Percentiles rank a stretch among this genome's conserved stretches.
phyloP scores from a whole-genome alignment of 202 grass and related monocot genomes.

The Setaria italica region DNA sequence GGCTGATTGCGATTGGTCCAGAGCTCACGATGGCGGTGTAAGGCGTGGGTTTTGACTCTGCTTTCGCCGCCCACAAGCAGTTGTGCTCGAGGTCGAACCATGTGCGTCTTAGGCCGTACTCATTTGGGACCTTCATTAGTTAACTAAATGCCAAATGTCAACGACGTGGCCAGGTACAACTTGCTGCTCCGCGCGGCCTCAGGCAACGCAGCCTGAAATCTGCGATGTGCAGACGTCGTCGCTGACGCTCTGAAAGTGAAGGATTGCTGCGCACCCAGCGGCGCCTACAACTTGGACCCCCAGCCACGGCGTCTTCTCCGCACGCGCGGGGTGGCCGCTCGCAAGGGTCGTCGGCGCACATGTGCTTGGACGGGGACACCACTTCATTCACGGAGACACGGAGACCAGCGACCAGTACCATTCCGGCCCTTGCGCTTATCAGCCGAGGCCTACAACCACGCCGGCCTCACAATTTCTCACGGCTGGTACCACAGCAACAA shows the following conservation, averaged over 20 bases:
- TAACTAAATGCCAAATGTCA: neutral
- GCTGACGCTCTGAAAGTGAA: neutral
- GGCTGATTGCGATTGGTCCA: too few relatives aligned
- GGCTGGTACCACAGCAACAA: neutral
- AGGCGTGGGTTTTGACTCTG: neutral
- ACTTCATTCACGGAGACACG: too few relatives aligned
- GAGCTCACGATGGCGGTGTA: neutral
- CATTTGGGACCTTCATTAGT: neutral
- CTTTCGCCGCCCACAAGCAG: neutral
- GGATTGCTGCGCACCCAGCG: neutral
- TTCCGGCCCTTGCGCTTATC: too few relatives aligned
- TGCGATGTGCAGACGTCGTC: neutral
- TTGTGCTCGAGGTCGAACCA: neutral
- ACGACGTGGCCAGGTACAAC: neutral
- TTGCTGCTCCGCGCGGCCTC: neutral
- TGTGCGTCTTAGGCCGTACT: neutral
- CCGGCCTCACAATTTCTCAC: neutral
- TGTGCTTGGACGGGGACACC: neutral
- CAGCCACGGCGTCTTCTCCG: too few relatives aligned
- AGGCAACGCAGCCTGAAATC: neutral
- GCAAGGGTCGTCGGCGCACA: neutral
- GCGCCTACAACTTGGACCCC: neutral
- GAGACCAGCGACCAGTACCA: too few relatives aligned
- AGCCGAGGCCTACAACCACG: neutral
- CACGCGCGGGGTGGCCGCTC: neutral